Evolutionary conservation across 2,329 filamentous ascomycete species (phyloP), one percentile per base, ranked within the genome.

Genomic region (Pseudodiploospora longispora): DNA sequence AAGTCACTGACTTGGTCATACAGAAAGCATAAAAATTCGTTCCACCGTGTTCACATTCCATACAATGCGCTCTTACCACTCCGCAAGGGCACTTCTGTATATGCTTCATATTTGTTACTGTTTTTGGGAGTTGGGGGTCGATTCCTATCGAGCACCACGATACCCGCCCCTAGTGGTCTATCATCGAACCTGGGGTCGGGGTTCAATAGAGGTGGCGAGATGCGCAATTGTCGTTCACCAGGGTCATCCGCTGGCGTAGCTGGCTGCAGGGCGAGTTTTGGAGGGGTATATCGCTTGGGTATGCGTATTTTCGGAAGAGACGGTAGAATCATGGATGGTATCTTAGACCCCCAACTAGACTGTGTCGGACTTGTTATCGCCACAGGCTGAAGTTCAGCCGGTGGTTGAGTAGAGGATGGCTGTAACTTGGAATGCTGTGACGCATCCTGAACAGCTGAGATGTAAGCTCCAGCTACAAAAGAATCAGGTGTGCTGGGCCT

Each of bases 391-490:
- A 19, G 19, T 19, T 19, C 19, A 19, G 19, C 19, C 19, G 38
- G 36, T 30, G 35, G 40, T 36, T 42, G 49, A 19, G 44, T 35
- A 30, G 48, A 47, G 8, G 32, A 10, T 33, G 42, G n/a, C 7
- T 42, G 35, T 1, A 30, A 36, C 10, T 35, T 36, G 32, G 46
- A 27, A 3, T 48, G 31, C 6, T 43, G 47, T 8, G 47, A 46
- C 2, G 51, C 48, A 6, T 63, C 59, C 2, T 59, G 58, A 2
- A 58, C 51, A 0, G 62, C 58, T 7, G 51, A 56, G 0, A 69
- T 54, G 48, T 72, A 72, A 1, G 59, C 50, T 12, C 65, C 59
- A 12, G 63, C 38, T 1, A 67, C 60, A 47, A 65, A 69, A 0
- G 60, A 62, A 36, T 62, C 57, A 0, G 58, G 53, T 0, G 47